These are phyloP conservation scores for Calonectria henricotiae DNA, from an alignment of 2,329 filamentous ascomycete species.

Conservation along the genomic window DNA sequence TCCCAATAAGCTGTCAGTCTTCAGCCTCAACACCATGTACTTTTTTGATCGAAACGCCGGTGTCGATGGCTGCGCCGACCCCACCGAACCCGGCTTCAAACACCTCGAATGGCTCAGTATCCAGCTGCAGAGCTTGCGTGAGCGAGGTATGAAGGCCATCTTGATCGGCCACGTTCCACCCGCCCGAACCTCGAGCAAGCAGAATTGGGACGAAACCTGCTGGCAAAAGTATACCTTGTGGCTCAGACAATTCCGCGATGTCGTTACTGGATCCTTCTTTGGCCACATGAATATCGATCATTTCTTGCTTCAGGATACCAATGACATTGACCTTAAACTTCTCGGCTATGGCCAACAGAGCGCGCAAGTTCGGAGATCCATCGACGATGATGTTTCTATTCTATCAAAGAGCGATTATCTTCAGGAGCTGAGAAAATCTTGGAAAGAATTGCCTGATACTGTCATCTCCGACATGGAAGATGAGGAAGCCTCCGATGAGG, in stretches of 20 bases:
- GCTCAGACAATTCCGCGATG: constrained; percentile 91
- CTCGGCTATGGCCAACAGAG: constrained; percentile 61
- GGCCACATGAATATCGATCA: constrained; percentile 99
- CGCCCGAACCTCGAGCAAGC: constrained; percentile 87
- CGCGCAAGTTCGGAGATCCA: constrained; percentile 46
- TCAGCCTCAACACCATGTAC: constrained; percentile 97
- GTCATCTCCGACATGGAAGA: constrained; percentile 46
- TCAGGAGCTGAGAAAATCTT: constrained; percentile 81
- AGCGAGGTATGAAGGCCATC: constrained; percentile 93
- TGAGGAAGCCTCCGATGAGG: constrained; percentile 46
- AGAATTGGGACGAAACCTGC: constrained; percentile 95
- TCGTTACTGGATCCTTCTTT: constrained; percentile 84
- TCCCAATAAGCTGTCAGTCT: constrained; percentile 86
- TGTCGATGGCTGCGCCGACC: constrained; percentile 89
- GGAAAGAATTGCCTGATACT: constrained; percentile 81
- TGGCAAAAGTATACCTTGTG: constrained; percentile 98
- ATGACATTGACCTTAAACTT: constrained; percentile 77
- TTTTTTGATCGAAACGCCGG: constrained; percentile 95
- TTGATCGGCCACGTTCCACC: constrained; percentile 95
- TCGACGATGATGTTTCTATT: constrained; percentile 73
- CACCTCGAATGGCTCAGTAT: constrained; percentile 97
- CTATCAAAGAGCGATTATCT: constrained; percentile 81
- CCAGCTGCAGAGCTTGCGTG: constrained; percentile 87
- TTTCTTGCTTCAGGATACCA: constrained; percentile 91
- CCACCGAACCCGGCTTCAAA: constrained; percentile 89